phyloP scores from a whole-genome alignment of 176 grass and related monocot species.

The Stipa capillata region DNA sequence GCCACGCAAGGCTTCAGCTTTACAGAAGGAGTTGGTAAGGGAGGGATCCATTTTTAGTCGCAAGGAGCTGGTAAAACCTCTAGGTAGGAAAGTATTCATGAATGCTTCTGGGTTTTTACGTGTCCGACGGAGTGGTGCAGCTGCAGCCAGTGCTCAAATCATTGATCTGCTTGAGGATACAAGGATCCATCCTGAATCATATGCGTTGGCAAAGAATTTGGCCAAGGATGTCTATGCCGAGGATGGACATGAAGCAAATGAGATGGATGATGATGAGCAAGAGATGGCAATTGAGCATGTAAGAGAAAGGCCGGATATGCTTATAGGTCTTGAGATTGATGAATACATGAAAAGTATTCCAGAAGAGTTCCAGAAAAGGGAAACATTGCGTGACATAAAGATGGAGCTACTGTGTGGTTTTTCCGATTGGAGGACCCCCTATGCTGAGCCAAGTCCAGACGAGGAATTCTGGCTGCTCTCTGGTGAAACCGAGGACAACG shows the following conservation, averaged over 20 bases:
- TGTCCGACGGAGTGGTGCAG: slow-evolving; percentile 68
- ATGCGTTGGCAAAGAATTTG: slow-evolving; percentile 76
- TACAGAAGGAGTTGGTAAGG: slow-evolving; percentile 87
- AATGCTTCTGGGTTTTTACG: slow-evolving; percentile 86
- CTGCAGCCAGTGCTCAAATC: slow-evolving; percentile 60
- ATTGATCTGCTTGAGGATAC: slow-evolving; percentile 98
- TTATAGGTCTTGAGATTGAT: slow-evolving; percentile 32
- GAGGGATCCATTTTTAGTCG: slow-evolving; percentile 79
- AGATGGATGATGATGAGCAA: slow-evolving; percentile 73
- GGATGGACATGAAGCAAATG: slow-evolving; percentile 50
- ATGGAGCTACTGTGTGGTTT: slow-evolving; percentile 54
- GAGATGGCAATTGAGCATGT: slow-evolving; percentile 92
- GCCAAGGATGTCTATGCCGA: slow-evolving; percentile 71
- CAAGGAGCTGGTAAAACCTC: slow-evolving; percentile 75
- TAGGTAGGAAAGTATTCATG: slow-evolving; percentile 90
- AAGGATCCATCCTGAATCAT: slow-evolving; percentile 98
- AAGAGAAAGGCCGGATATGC: slow-evolving; percentile 23
- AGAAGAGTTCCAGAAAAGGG: slow-evolving; percentile 42
- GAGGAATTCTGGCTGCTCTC: slow-evolving; percentile 90
- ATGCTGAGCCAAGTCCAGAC: slow-evolving; percentile 46
- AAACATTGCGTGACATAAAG: slow-evolving; percentile 50
- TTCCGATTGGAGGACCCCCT: slow-evolving; percentile 44
- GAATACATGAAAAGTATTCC: slow-evolving; percentile 67
- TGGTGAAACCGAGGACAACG: slow-evolving; percentile 82
- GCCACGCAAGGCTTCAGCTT: slow-evolving; percentile 70